Evolutionary conservation across 2,329 filamentous ascomycete genomes (phyloP), one percentile per base, ranked within the genome.

Genomic region (Pseudogymnoascus sp.): DNA sequence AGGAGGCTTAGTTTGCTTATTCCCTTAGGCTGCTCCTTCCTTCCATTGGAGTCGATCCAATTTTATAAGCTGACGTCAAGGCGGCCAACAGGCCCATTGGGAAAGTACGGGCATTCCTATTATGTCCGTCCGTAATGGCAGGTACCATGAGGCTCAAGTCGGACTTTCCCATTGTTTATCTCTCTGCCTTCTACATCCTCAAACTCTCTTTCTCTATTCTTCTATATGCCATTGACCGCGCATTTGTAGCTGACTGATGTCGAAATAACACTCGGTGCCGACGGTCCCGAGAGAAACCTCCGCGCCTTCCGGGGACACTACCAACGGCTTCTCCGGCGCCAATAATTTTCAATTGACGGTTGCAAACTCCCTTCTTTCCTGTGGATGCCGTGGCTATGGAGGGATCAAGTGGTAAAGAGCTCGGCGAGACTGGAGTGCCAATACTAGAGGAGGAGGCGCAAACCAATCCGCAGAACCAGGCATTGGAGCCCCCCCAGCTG

Each of bases 11-110:
- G 16, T 52, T 52, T 52, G 45, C 45, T 52, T 52, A 31, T 52
- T 52, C 45, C 45, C 29, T n/a, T 52, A 52, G 23, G 16, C n/a
- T 31, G 45, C 7, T 31, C 45, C 26, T 52, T 31, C 45, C 26
- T 52, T 31, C 45, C 45, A 31, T 52, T 52, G 45, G 45, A 26
- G 14, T 31, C n/a, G 45, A 14, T 52, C 45, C 26, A 52, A 12
- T 52, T 52, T 52, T 52, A 52, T 52, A 52, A 31, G 45, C 45
- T 52, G 45, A 52, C 45, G 45, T 52, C 45, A 52, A 52, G 14
- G 7, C 16, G 14, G 7, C 16, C 45, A 52, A 29, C 26, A 4
- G 16, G 7, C 23, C 45, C 7, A 10, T n/a, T n/a, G 23, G 12
- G 45, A n/a, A 19, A 52, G 45, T 52, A 31, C 26, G 45, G 26